Evolutionary conservation across 2,329 filamentous ascomycete genomes (phyloP).

Genomic region (Chrysoporthe deuterocubensis): DNA sequence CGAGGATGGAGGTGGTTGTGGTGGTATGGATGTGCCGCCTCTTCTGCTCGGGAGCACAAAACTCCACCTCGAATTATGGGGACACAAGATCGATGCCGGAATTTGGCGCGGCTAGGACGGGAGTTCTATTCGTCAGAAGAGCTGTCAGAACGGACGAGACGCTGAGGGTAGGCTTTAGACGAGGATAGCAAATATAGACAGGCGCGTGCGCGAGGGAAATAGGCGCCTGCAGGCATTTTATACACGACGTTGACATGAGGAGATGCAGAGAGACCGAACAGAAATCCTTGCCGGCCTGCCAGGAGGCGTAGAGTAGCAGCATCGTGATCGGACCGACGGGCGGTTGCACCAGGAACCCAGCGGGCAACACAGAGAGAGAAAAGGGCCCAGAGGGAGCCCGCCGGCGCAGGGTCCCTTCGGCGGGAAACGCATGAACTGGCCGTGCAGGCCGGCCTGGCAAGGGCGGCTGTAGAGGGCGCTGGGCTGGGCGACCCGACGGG

Average conservation of each 20-base stretch:
- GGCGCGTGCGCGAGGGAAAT: constrained; percentile 21
- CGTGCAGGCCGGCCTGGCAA: constrained; percentile 12
- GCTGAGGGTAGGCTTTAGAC: constrained; percentile 24
- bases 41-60: constrained; percentile 29
- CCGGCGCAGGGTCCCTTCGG: neutral
- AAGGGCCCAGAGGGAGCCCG: constrained; percentile 4
- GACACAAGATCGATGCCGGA: constrained; percentile 41
- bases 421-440: constrained; percentile 1
- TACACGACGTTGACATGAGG: constrained; percentile 2
- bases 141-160: constrained; percentile 28
- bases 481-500: constrained; percentile 13
- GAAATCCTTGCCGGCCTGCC: constrained; percentile 12
- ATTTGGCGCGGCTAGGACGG: constrained; percentile 31
- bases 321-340: constrained; percentile 24
- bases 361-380: constrained; percentile 17
- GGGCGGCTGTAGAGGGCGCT: constrained; percentile 4
- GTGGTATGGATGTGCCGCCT: constrained; percentile 36
- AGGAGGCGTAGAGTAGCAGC: constrained; percentile 15
- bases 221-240: constrained; percentile 25
- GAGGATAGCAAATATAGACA: constrained; percentile 25
- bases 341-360: constrained; percentile 21
- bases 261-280: constrained; percentile 16
- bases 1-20: constrained; percentile 26
- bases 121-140: constrained; percentile 30
- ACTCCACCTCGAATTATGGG: constrained; percentile 39